Evolutionary conservation across 2,329 filamentous ascomycete genomes (phyloP).

Genomic region (Diaporthe vexans): DNA sequence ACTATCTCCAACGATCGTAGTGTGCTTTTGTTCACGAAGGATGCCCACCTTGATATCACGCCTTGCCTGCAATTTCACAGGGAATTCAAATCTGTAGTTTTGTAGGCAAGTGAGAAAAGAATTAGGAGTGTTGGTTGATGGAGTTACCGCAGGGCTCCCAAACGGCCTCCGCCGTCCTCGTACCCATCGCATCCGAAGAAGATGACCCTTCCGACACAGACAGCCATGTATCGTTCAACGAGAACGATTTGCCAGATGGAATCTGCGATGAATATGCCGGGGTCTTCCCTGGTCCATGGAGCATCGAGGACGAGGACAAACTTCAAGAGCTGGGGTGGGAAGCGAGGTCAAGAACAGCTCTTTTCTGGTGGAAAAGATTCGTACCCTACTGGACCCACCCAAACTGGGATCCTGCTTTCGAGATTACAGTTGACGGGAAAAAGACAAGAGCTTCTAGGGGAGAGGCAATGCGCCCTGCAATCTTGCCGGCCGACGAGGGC

Average conservation of each 20-base stretch:
- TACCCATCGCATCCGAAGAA: background rate
- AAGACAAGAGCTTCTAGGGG: background rate
- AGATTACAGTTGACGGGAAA: background rate
- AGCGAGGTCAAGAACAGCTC: background rate
- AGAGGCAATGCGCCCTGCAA: background rate
- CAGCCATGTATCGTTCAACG: background rate
- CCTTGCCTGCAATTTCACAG: background rate
- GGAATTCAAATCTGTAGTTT: too few relatives aligned
- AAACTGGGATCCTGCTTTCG: background rate
- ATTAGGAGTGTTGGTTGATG: background rate
- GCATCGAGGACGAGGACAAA: background rate
- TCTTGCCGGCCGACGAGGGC: background rate
- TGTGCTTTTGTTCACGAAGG: background rate
- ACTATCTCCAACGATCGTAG: too few relatives aligned
- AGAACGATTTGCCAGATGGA: background rate
- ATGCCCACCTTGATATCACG: too few relatives aligned
- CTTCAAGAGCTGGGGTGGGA: background rate
- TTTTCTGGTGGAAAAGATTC: constrained; percentile 2
- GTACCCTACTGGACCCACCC: background rate
- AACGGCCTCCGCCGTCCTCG: background rate
- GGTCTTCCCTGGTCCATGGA: background rate
- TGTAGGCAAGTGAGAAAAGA: too few relatives aligned
- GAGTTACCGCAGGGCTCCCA: background rate
- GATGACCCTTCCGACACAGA: background rate
- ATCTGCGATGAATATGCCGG: background rate